These are phyloP conservation scores for Trichoderma afroharzianum DNA, from an alignment of 2,329 filamentous ascomycete genomes.

Conservation along the genomic window DNA sequence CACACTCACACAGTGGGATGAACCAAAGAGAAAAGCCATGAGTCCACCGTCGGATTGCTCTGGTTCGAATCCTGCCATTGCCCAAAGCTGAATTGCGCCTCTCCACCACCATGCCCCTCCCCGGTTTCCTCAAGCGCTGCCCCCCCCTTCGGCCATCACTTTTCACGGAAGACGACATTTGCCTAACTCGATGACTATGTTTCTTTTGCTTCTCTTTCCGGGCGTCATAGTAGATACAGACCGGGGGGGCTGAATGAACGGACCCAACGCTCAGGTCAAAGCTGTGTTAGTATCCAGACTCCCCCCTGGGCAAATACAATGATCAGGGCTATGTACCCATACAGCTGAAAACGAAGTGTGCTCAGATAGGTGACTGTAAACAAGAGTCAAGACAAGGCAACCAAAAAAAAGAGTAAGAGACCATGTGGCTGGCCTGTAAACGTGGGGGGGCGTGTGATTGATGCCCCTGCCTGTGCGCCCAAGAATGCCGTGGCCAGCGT, in stretches of 20 bases:
- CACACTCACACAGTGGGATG: not conserved
- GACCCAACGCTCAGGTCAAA: not conserved
- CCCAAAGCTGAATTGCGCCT: conserved; percentile 10
- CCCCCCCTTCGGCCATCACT: conserved; percentile 10
- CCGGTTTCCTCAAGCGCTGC: not conserved
- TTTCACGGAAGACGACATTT: not conserved
- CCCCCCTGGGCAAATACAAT: not conserved
- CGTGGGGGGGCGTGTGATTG: not conserved
- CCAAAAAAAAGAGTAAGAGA: not conserved
- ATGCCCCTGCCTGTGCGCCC: not conserved
- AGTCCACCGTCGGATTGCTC: not conserved
- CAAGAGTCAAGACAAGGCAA: not conserved
- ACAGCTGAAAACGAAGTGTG: not conserved
- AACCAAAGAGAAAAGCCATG: not conserved
- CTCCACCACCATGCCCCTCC: not conserved
- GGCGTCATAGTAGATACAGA: not conserved
- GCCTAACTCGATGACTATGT: conserved; percentile 1
- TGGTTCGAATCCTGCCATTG: not conserved
- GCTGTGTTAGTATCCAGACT: not conserved
- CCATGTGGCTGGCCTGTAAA: not conserved
- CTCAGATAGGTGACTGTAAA: not conserved
- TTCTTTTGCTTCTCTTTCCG: not conserved
- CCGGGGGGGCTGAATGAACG: not conserved
- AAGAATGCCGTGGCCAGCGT: not conserved
- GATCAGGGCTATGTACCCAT: not conserved